A percentile compares a stretch with the other conserved stretches of the same genome.
These are phyloP conservation scores for Umbilicus rupestris DNA, from an alignment of 164 flowering plant genomes.

Conservation along the genomic window DNA sequence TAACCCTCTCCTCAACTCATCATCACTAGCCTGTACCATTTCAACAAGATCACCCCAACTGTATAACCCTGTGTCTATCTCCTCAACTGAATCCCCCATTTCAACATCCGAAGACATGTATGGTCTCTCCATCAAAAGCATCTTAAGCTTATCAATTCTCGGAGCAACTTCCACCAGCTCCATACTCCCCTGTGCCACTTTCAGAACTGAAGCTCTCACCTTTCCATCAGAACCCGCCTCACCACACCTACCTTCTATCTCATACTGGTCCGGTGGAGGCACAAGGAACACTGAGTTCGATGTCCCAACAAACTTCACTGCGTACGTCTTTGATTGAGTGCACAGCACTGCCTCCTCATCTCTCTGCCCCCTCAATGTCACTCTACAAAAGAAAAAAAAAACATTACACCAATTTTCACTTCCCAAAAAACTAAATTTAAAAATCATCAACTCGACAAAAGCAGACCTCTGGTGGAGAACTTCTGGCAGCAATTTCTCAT, in stretches of 20 bases:
- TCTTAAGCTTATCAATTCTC: slow-evolving; percentile 56
- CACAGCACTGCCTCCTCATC: slow-evolving; percentile 89
- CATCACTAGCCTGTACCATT: slow-evolving; percentile 81
- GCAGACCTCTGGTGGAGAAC: slow-evolving; percentile 50
- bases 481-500: slow-evolving; percentile 66
- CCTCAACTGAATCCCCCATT: slow-evolving; percentile 27
- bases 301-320: slow-evolving; percentile 70
- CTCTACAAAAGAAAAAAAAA: slow-evolving; percentile 24
- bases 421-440: not conserved
- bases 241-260: slow-evolving; percentile 4
- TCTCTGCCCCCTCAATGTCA: slow-evolving; percentile 57
- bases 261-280: slow-evolving; percentile 39
- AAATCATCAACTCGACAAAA: not conserved
- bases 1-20: slow-evolving; percentile 55
- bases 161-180: slow-evolving; percentile 85
- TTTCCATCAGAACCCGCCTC: slow-evolving; percentile 13
- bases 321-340: slow-evolving; percentile 70
- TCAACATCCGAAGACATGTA: slow-evolving; percentile 38
- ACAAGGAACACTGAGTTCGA: slow-evolving; percentile 77
- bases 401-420: not conserved
- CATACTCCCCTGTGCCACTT: slow-evolving; percentile 66
- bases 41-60: slow-evolving; percentile 66
- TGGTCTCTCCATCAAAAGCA: slow-evolving; percentile 45
- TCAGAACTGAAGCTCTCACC: slow-evolving; percentile 38
- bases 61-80: slow-evolving; percentile 27